Evolutionary conservation across 176 grass and related monocot species (phyloP).

Genomic region (Ensete ventricosum): DNA sequence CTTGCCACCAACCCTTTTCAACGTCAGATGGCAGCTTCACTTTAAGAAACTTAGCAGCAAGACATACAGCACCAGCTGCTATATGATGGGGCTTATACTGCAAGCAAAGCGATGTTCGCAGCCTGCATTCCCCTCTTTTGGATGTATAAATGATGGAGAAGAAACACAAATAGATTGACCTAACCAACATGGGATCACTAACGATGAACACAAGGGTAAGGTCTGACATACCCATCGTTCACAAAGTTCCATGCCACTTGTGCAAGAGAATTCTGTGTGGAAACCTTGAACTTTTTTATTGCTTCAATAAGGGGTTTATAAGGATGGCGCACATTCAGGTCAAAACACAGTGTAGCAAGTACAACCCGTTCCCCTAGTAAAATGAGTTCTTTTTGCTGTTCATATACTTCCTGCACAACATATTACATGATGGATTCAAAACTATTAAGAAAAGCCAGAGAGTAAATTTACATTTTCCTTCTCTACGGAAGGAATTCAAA

Average conservation of each 20-base stretch:
- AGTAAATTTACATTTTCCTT: no score
- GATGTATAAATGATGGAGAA: conserved; percentile 31
- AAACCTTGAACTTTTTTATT: conserved; percentile 76
- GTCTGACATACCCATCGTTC: conserved; percentile 89
- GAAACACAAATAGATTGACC: conserved; percentile 24
- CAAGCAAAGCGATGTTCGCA: conserved; percentile 80
- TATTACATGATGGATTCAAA: no score
- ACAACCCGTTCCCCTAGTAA: conserved; percentile 73
- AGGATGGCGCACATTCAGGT: conserved; percentile 73
- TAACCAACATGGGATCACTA: no score
- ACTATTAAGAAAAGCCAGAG: no score
- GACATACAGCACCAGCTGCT: conserved; percentile 85
- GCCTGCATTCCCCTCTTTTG: conserved; percentile 64
- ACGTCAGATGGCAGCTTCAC: conserved; percentile 95
- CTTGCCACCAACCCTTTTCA: conserved; percentile 92
- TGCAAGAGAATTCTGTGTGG: conserved; percentile 76
- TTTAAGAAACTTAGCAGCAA: conserved; percentile 94
- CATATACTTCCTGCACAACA: conserved; percentile 71
- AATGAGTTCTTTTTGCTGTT: conserved; percentile 93
- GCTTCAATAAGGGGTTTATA: conserved; percentile 90
- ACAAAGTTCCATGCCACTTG: conserved; percentile 99
- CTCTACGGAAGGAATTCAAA: no score
- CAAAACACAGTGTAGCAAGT: conserved; percentile 80
- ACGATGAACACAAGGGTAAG: conserved; percentile 19
- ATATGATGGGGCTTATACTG: conserved; percentile 98